A percentile compares a stretch with the other conserved stretches of the same genome.
Evolutionary conservation across 2,329 filamentous ascomycete genomes (phyloP).

Genomic region (Colletotrichum lini): DNA sequence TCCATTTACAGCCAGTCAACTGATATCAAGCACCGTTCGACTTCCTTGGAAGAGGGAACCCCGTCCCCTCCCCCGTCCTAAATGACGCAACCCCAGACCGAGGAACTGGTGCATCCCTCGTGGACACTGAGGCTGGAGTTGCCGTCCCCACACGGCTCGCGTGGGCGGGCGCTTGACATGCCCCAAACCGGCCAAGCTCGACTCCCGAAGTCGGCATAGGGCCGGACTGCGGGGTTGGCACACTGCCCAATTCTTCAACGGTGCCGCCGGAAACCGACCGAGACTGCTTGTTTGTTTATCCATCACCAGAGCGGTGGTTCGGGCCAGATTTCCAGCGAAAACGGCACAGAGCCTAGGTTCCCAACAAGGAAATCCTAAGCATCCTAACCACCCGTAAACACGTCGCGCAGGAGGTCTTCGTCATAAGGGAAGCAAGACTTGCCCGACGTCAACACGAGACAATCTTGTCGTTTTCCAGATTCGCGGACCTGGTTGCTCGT

Average conservation of each 20-base stretch:
- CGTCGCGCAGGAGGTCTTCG: neutral
- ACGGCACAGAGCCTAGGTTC: neutral
- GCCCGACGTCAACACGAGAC: neutral
- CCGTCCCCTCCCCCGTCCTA: too few relatives aligned
- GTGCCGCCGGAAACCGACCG: slow-evolving; percentile 34
- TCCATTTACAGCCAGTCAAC: neutral
- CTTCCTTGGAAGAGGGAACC: neutral
- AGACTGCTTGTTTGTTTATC: neutral
- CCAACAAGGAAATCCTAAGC: slow-evolving; percentile 26
- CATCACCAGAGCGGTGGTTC: neutral
- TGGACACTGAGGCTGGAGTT: neutral
- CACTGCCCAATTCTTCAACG: slow-evolving; percentile 17
- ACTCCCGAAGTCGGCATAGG: neutral
- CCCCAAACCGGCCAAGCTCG: slow-evolving; percentile 16
- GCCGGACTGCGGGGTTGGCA: slow-evolving; percentile 28
- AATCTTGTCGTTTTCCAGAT: neutral
- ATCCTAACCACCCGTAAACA: neutral
- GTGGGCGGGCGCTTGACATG: slow-evolving; percentile 20
- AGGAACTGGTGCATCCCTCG: neutral
- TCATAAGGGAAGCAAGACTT: slow-evolving; percentile 20
- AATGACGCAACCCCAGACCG: slow-evolving; percentile 20
- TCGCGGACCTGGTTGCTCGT: neutral
- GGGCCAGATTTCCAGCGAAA: neutral
- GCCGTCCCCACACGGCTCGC: slow-evolving; percentile 14
- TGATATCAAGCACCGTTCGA: too few relatives aligned